These are phyloP conservation scores for Alternaria sp. DNA, from an alignment of 2,329 filamentous ascomycete genomes.

Conservation along the genomic window DNA sequence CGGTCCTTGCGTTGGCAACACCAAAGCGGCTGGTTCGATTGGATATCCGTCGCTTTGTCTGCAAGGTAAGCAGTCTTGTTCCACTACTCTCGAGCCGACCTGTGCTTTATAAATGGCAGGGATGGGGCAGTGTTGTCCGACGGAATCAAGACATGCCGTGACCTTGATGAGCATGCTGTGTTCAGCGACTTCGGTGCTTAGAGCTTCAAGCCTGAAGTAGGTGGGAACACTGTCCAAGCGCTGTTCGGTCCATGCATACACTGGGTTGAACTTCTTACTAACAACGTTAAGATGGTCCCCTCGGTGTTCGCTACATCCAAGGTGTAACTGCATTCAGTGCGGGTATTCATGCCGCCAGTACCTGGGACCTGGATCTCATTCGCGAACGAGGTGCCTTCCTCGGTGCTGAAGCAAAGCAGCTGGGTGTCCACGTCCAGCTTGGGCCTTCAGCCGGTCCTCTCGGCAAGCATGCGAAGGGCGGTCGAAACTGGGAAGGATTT, in stretches of 20 bases:
- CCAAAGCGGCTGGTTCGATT: constrained; percentile 46
- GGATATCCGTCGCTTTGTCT: constrained; percentile 52
- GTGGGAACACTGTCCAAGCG: background rate
- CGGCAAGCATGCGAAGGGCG: constrained; percentile 52
- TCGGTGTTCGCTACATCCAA: constrained; percentile 51
- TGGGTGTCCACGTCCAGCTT: constrained; percentile 56
- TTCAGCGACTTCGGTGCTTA: background rate
- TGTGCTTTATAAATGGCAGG: background rate
- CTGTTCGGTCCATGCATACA: background rate
- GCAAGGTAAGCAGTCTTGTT: constrained; percentile 44
- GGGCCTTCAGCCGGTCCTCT: constrained; percentile 56
- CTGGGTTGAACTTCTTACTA: constrained; percentile 6
- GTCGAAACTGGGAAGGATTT: constrained; percentile 61
- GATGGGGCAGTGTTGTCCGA: background rate
- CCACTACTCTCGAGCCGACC: background rate
- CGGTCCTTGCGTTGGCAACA: constrained; percentile 51
- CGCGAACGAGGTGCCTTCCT: constrained; percentile 48
- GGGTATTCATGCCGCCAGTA: constrained; percentile 51
- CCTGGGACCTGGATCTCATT: constrained; percentile 51
- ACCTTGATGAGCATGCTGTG: constrained; percentile 2
- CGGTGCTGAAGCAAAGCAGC: constrained; percentile 52
- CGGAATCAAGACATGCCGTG: constrained; percentile 1
- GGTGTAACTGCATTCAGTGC: constrained; percentile 53
- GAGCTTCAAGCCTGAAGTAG: background rate
- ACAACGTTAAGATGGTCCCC: constrained; percentile 47